Base-by-base conservation (phyloP, 768 basidiomycete species). In the Leccinum pellstonianum region DNA sequence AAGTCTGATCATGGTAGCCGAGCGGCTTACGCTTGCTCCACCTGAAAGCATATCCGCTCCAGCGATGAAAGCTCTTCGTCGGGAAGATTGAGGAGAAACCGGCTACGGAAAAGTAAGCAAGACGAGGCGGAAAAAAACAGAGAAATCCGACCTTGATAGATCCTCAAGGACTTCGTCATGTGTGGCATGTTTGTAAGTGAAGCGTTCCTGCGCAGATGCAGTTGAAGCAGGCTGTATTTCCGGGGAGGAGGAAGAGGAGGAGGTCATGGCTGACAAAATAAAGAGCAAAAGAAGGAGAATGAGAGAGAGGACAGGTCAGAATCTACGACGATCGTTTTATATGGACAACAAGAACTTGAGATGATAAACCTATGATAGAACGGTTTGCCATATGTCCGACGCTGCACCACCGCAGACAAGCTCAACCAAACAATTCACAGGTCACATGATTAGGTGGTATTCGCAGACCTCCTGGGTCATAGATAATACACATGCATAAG, bases 11-110 rank as follows among this genome's bases (percentile, higher is more conserved):
- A 62, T 52, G 53, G 63, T 56, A 49, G 52, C 37, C 57, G 60
- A 51, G 33, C 43, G 37, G 81, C 94, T 68, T 72, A 98, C 93
- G 96, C 97, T 82, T 98, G 95, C 75, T 99, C 97, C 61, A 98
- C 93, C 77, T 98, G 96, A 77, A 98, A 99, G 77, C 93, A 98
- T 67, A 98, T 86, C 60, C 97, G 86, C 70, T 97, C 95, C 56
- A 96, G 80, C 15, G 91, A 93, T 52, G 85, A 84, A 57, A 96
- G 84, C 77, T 99, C 97, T 71, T 91, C 90, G 63, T 91, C 88
- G 21, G 97, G 96, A 61, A 99, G 85, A 75, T 98, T 98, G 65
- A 98, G 82, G 66, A 99, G 92, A 73, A 98, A 98, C 54, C 97
- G 93, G 73, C 93, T 96, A 64, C 29, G 57, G 62, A 19, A 55